These are phyloP conservation scores for Zopfochytrium polystomum DNA, from an alignment of 371 early-diverging fungal genomes.

Conservation along the genomic window DNA sequence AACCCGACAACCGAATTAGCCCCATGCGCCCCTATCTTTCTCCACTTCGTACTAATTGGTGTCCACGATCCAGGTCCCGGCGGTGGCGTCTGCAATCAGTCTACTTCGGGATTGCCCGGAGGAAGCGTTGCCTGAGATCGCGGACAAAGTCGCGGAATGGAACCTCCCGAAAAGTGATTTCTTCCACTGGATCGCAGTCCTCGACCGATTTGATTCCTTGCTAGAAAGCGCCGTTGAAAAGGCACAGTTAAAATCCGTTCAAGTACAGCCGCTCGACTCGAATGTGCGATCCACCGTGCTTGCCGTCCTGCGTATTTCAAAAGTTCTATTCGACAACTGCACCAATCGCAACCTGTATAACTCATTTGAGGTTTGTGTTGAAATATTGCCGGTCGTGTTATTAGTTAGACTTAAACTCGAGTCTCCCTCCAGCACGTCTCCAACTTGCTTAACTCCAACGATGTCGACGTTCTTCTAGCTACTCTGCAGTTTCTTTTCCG, in stretches of 20 bases:
- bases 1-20: not conserved
- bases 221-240: slow-evolving; percentile 64
- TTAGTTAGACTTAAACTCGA: not conserved
- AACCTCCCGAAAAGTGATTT: slow-evolving; percentile 77
- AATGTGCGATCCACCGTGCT: slow-evolving; percentile 59
- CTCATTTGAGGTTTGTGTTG: slow-evolving; percentile 75
- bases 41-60: not conserved
- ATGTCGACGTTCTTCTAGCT: slow-evolving; percentile 70
- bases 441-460: slow-evolving; percentile 65
- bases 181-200: slow-evolving; percentile 89
- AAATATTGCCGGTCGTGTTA: not conserved
- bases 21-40: not conserved
- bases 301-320: slow-evolving; percentile 71
- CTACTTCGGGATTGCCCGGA: not conserved
- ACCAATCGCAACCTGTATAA: slow-evolving; percentile 91
- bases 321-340: slow-evolving; percentile 85
- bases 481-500: slow-evolving; percentile 70
- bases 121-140: not conserved
- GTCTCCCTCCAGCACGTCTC: slow-evolving; percentile 69
- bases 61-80: not conserved
- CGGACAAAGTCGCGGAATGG: slow-evolving; percentile 11
- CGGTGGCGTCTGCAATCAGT: not conserved
- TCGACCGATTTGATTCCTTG: slow-evolving; percentile 88
- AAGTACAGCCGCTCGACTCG: no score
- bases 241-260: no score